phyloP scores from a whole-genome alignment of 2,329 filamentous ascomycete genomes.

The Cercospora sp. region DNA sequence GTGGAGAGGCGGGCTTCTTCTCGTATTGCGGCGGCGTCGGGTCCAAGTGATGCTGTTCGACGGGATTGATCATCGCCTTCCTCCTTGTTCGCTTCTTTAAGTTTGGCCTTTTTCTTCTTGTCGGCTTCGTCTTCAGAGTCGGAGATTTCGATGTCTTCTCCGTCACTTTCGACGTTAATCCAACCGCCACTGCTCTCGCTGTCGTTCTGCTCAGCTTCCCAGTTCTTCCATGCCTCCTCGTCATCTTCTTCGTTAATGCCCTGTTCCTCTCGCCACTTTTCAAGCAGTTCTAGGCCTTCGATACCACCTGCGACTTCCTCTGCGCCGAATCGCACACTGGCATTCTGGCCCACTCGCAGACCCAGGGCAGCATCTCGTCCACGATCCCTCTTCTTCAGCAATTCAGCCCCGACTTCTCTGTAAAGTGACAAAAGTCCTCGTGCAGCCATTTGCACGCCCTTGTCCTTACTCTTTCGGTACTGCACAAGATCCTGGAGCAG shows the following conservation, averaged over 20 bases:
- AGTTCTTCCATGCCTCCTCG: slow-evolving; percentile 57
- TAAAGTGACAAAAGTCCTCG: slow-evolving; percentile 89
- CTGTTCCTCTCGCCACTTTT: slow-evolving; percentile 91
- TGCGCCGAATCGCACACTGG: slow-evolving; percentile 79
- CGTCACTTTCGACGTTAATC: slow-evolving; percentile 86
- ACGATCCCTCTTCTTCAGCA: slow-evolving; percentile 85
- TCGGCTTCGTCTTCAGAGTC: slow-evolving; percentile 70
- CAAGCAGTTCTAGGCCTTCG: slow-evolving; percentile 86
- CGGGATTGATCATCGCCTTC: slow-evolving; percentile 31
- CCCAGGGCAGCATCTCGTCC: slow-evolving; percentile 89
- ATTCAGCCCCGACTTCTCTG: slow-evolving; percentile 83
- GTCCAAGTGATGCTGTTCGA: slow-evolving; percentile 37
- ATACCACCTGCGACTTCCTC: slow-evolving; percentile 74
- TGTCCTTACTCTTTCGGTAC: slow-evolving; percentile 97
- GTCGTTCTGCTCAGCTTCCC: slow-evolving; percentile 63
- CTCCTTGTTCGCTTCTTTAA: slow-evolving; percentile 22
- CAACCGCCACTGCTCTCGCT: slow-evolving; percentile 80
- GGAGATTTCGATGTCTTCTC: slow-evolving; percentile 70
- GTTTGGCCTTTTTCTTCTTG: slow-evolving; percentile 45
- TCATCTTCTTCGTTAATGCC: slow-evolving; percentile 63
- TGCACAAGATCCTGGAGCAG: slow-evolving; percentile 93
- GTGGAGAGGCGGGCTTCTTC: slow-evolving; percentile 55
- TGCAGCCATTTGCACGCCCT: slow-evolving; percentile 98
- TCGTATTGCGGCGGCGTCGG: slow-evolving; percentile 34
- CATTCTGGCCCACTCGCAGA: slow-evolving; percentile 71